These are phyloP conservation scores for Lumnitzera racemosa DNA, from an alignment of 345 rosid species.

Conservation along the genomic window DNA sequence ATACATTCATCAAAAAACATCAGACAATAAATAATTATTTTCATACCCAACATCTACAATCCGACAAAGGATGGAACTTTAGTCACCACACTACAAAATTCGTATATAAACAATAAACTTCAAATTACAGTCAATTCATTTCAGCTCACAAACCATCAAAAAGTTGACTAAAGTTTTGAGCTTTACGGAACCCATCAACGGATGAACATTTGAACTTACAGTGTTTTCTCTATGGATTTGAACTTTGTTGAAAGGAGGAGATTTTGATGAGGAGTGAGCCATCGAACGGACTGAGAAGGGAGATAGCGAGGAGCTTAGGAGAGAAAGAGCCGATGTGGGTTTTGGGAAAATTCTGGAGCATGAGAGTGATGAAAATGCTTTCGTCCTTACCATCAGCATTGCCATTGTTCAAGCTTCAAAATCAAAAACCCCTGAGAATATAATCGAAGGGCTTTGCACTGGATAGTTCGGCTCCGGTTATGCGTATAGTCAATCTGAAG, in stretches of 20 bases:
- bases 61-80: too few species aligned
- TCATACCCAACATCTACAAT: too few species aligned
- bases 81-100: too few species aligned
- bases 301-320: slow-evolving; percentile 9
- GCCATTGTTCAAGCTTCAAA: too few species aligned
- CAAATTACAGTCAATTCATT: too few species aligned
- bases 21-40: too few species aligned
- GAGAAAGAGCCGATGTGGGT: slow-evolving; percentile 13
- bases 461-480: not conserved
- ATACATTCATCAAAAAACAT: too few species aligned
- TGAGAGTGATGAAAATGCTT: slow-evolving; percentile 10
- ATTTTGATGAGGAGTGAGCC: slow-evolving; percentile 44
- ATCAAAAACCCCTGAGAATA: too few species aligned
- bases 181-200: too few species aligned
- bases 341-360: slow-evolving; percentile 27
- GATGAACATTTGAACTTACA: slow-evolving; percentile 26
- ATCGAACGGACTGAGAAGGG: slow-evolving; percentile 49
- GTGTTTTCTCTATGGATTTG: slow-evolving; percentile 84
- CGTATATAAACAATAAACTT: too few species aligned
- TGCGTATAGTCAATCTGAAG: not conserved
- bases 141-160: too few species aligned
- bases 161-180: too few species aligned
- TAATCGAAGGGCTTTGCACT: not conserved
- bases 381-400: not conserved
- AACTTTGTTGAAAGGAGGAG: slow-evolving; percentile 51